Conservation (phyloP, 2,329 filamentous ascomycete genomes). For the Penicillium glabrum region DNA sequence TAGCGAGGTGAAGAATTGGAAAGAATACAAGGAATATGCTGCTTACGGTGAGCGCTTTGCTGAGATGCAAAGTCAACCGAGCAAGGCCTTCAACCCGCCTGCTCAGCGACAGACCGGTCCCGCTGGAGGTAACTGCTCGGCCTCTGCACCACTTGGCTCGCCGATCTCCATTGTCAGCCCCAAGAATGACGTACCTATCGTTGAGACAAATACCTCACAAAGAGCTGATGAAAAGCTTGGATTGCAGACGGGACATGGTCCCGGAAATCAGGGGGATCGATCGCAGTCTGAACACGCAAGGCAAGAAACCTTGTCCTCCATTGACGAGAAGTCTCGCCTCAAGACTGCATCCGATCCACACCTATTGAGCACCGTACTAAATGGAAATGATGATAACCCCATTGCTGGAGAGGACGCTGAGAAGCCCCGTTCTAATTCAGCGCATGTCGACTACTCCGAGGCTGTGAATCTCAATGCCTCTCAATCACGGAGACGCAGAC, state of each 20-base stretch:
- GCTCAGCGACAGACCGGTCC: constrained; percentile 40
- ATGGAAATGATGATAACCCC: constrained; percentile 26
- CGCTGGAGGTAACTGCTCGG: constrained; percentile 22
- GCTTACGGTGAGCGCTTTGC: constrained; percentile 77
- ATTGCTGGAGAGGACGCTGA: constrained; percentile 31
- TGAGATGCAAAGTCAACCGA: constrained; percentile 60
- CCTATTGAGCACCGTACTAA: constrained; percentile 22
- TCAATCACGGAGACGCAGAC: constrained; percentile 38
- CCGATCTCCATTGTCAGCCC: constrained; percentile 25
- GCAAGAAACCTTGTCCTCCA: constrained; percentile 32
- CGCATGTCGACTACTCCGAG: constrained; percentile 41
- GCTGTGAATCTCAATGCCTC: constrained; percentile 40
- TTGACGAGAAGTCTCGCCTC: constrained; percentile 46
- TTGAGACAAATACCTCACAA: constrained; percentile 30
- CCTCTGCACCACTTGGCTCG: constrained; percentile 16
- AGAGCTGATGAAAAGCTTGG: constrained; percentile 37
- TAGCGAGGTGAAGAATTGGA: constrained; percentile 89
- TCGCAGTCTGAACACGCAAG: constrained; percentile 31
- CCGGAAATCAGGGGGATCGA: constrained; percentile 34
- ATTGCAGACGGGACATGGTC: constrained; percentile 33
- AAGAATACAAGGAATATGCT: constrained; percentile 82
- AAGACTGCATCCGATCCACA: constrained; percentile 29
- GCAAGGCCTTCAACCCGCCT: constrained; percentile 48
- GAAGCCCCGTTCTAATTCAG: constrained; percentile 29
- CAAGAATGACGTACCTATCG: constrained; percentile 29